Percentiles rank a stretch among this genome's conserved stretches.
Conservation (phyloP, 164 flowering plant genomes). For the Aristolochia contorta region DNA sequence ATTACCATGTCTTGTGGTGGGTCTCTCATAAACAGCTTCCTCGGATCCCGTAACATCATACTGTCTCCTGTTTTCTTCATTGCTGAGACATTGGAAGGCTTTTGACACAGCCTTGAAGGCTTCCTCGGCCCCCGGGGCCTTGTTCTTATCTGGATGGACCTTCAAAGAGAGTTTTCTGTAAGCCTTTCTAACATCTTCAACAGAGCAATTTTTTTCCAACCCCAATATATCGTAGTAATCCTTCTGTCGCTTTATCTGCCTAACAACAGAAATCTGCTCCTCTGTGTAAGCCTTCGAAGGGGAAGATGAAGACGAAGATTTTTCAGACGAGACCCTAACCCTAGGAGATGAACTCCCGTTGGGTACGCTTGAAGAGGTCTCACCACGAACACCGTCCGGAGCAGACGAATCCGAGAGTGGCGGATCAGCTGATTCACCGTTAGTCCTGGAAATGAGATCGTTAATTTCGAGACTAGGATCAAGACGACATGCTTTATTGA, state of each 20-base stretch:
- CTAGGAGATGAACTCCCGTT: constrained; percentile 6
- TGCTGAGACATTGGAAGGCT: constrained; percentile 82
- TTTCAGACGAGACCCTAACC: constrained; percentile 19
- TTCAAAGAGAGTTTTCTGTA: constrained; percentile 78
- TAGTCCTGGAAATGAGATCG: constrained; percentile 38
- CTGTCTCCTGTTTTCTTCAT: constrained; percentile 55
- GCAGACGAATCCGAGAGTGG: constrained; percentile 1
- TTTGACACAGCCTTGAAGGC: constrained; percentile 86
- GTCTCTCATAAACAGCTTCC: constrained; percentile 41
- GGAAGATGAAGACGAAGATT: constrained; percentile 10
- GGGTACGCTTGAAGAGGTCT: background rate
- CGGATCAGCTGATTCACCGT: constrained; percentile 13
- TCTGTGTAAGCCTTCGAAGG: constrained; percentile 40
- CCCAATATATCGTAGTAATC: constrained; percentile 82
- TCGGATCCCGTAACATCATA: constrained; percentile 59
- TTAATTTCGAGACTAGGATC: constrained; percentile 61
- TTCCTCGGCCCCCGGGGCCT: constrained; percentile 90
- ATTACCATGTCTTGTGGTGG: constrained; percentile 17
- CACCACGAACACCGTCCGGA: background rate
- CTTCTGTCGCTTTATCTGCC: constrained; percentile 65
- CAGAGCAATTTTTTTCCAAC: constrained; percentile 51
- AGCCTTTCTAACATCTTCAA: constrained; percentile 77
- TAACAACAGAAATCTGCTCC: constrained; percentile 65
- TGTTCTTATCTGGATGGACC: constrained; percentile 92
- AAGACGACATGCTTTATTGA: constrained; percentile 68